Evolutionary conservation across 768 basidiomycete species (phyloP).

Genomic region (Pulveroboletus sp.): DNA sequence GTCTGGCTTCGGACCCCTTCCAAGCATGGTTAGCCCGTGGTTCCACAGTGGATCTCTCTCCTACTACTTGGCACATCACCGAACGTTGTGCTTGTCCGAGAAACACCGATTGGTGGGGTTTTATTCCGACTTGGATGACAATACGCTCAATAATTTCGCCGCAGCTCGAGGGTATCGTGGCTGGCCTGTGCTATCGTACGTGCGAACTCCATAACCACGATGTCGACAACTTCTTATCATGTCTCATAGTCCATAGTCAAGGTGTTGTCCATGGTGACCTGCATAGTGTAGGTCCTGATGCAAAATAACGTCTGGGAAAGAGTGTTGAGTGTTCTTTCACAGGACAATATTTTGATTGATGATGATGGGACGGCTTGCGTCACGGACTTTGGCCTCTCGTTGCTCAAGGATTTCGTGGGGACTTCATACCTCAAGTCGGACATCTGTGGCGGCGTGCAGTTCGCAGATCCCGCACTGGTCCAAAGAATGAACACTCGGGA

Average conservation of each 20-base stretch:
- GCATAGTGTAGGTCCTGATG: slow-evolving; percentile 26
- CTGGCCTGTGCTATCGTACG: slow-evolving; percentile 24
- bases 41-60: slow-evolving; percentile 22
- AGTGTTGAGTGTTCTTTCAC: background rate
- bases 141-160: background rate
- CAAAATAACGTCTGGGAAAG: background rate
- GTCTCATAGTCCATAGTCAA: slow-evolving; percentile 17
- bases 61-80: slow-evolving; percentile 13
- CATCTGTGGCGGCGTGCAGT: slow-evolving; percentile 38
- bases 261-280: slow-evolving; percentile 34
- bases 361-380: slow-evolving; percentile 38
- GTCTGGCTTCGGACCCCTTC: slow-evolving; percentile 26
- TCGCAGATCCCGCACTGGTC: slow-evolving; percentile 39
- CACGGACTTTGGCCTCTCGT: slow-evolving; percentile 44
- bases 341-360: slow-evolving; percentile 42
- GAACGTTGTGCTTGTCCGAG: background rate
- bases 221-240: background rate
- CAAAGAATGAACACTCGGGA: background rate
- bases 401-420: slow-evolving; percentile 23
- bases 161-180: slow-evolving; percentile 19
- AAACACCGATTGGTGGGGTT: slow-evolving; percentile 15
- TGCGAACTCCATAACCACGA: background rate
- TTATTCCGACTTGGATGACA: background rate
- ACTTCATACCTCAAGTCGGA: slow-evolving; percentile 31
- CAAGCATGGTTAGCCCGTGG: slow-evolving; percentile 34